phyloP scores from a whole-genome alignment of 257 asterid species.

The Cynanchum wilfordii region DNA sequence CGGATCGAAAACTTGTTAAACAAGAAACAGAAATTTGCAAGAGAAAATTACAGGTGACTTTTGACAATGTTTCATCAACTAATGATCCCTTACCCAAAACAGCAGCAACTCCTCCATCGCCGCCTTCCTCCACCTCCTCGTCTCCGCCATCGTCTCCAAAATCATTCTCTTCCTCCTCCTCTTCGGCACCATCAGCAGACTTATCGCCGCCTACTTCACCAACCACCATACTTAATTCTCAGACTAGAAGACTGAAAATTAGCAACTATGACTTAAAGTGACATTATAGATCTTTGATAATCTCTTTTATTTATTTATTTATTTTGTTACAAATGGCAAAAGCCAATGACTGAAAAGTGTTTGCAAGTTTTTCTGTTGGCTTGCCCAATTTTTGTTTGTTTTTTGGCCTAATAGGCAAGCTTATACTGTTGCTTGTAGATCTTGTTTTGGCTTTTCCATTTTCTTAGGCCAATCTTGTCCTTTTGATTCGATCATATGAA shows the following conservation, averaged over 20 bases:
- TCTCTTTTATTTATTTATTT: background rate
- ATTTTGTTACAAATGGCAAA: conserved; percentile 12
- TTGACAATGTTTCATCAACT: conserved; percentile 19
- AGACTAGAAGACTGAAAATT: conserved; percentile 40
- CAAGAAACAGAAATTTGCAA: conserved; percentile 48
- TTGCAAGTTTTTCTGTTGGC: conserved; percentile 32
- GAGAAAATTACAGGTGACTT: conserved; percentile 53
- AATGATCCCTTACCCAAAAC: background rate
- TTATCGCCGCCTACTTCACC: conserved; percentile 46
- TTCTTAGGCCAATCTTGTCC: conserved; percentile 8
- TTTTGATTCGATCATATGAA: conserved; percentile 5
- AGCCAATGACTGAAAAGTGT: conserved; percentile 15
- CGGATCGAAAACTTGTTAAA: conserved; percentile 25
- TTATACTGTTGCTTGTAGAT: conserved; percentile 19
- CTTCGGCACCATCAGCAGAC: conserved; percentile 26
- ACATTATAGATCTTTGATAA: background rate
- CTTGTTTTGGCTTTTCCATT: conserved; percentile 21
- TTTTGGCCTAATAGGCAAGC: conserved; percentile 20
- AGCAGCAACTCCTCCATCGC: conserved; percentile 21
- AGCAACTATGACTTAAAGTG: conserved; percentile 16
- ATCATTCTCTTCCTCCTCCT: conserved; percentile 29
- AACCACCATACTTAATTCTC: conserved; percentile 31
- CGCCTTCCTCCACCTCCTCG: conserved; percentile 31
- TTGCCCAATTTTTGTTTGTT: conserved; percentile 20
- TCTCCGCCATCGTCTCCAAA: conserved; percentile 27